These are phyloP conservation scores for Candida xyloterini DNA, from an alignment of 805 yeast genomes.

Conservation along the genomic window DNA sequence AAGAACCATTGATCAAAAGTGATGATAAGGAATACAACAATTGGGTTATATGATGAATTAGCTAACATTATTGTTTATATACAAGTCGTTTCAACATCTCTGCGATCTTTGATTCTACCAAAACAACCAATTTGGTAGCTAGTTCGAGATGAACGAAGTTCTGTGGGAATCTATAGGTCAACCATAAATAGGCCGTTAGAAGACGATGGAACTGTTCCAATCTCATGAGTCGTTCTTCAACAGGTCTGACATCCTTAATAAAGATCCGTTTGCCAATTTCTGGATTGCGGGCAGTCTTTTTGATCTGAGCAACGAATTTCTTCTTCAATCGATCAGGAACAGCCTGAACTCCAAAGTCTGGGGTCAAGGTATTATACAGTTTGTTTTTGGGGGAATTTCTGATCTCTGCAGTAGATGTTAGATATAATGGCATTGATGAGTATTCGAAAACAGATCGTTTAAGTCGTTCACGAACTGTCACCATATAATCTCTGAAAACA, in stretches of 20 bases:
- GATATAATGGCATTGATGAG: constrained; percentile 30
- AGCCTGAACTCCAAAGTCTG: constrained; percentile 27
- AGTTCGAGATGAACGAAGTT: constrained; percentile 73
- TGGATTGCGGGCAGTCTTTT: constrained; percentile 16
- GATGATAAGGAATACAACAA: constrained; percentile 40
- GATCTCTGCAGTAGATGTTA: constrained; percentile 23
- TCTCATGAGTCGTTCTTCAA: constrained; percentile 31
- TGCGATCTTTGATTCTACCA: constrained; percentile 62
- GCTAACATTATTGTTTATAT: background rate
- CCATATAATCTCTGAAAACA: constrained; percentile 42
- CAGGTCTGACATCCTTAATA: constrained; percentile 23
- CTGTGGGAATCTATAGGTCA: constrained; percentile 81
- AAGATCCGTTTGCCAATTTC: constrained; percentile 16
- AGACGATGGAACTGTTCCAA: constrained; percentile 69
- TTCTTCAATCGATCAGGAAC: constrained; percentile 25
- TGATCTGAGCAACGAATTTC: constrained; percentile 12
- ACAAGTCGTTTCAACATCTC: constrained; percentile 38
- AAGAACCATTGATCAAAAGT: constrained; percentile 51
- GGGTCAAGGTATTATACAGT: constrained; percentile 12
- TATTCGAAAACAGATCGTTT: constrained; percentile 57
- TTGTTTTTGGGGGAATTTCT: constrained; percentile 6
- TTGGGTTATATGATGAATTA: constrained; percentile 43
- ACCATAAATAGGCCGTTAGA: constrained; percentile 75
- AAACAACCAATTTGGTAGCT: constrained; percentile 63
- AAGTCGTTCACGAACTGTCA: constrained; percentile 52